These are phyloP conservation scores for Phytophthora constricta DNA, from an alignment of 352 stramenopile genomes.

Conservation along the genomic window DNA sequence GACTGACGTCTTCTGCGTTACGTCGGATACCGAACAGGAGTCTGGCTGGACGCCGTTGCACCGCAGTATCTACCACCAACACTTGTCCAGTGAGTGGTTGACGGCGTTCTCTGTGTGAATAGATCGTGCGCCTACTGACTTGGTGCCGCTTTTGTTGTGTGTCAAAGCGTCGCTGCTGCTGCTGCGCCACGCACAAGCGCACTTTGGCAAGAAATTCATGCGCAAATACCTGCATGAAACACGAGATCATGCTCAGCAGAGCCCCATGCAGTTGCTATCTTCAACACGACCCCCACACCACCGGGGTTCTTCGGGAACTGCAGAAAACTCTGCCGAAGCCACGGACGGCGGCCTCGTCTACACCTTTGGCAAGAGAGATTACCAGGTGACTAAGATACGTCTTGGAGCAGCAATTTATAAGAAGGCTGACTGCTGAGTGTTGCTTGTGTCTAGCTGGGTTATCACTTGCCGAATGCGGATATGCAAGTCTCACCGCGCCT, in stretches of 20 bases:
- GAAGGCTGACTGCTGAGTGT: background rate
- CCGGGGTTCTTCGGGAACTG: conserved; percentile 8
- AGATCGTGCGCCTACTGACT: background rate
- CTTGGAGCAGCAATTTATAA: conserved; percentile 5
- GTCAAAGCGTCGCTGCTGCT: conserved; percentile 68
- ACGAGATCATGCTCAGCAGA: conserved; percentile 59
- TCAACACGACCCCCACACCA: conserved; percentile 13
- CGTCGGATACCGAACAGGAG: conserved; percentile 60
- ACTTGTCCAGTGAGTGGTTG: conserved; percentile 63
- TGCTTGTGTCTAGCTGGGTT: conserved; percentile 65
- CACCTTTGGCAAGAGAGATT: conserved; percentile 87
- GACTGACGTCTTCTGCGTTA: conserved; percentile 22
- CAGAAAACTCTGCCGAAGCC: conserved; percentile 11
- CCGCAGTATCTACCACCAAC: conserved; percentile 71
- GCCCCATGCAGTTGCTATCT: conserved; percentile 73
- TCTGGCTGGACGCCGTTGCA: conserved; percentile 85
- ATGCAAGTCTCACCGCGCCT: conserved; percentile 70
- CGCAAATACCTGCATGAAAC: conserved; percentile 59
- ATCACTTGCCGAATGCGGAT: conserved; percentile 83
- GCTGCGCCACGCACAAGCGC: conserved; percentile 61
- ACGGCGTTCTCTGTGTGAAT: background rate
- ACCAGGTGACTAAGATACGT: conserved; percentile 52
- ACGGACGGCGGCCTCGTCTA: conserved; percentile 62
- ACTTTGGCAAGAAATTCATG: conserved; percentile 57
- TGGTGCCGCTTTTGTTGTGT: conserved; percentile 18